Base-by-base conservation (phyloP, 129 eudicot species). In the Saposhnikovia divaricata region DNA sequence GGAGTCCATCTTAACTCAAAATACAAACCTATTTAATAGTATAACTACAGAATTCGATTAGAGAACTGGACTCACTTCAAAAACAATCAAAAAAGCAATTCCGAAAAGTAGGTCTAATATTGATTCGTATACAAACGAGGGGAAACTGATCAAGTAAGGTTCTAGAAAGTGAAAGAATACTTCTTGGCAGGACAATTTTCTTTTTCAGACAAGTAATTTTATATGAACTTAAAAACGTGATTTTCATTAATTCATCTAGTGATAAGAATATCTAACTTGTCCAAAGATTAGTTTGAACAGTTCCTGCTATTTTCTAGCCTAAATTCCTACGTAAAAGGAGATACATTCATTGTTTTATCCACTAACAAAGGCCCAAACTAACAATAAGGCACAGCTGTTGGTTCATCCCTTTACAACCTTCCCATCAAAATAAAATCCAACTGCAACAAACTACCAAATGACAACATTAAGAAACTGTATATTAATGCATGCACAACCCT, bases 321-420 rank as follows among this genome's bases (percentile, higher is more conserved):
- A 14, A 42, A n/a, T 4, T 66, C 81, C 81, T 79, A 66, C 9
- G 9, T 12, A 19, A 70, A 50, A 37, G 82, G 82, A 71, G 21
- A 37, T 43, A 3, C 21, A 65, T 14, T 9, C 9, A 44, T 38
- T 25, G 2, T 31, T n/a, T 42, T 19, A 43, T 43, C 47, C 51
- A 31, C 57, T n/a, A 59, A 59, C 28, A 59, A n/a, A 59, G 68
- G 65, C 73, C 63, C 16, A 51, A 31, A 53, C n/a, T 9, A 77
- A 53, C 78, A 25, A 75, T n/a, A 75, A 43, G 50, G 44, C 76
- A 72, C 59, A n/a, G 34, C 78, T 50, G 65, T 21, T 48, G 1
- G 28, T 31, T 53, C 70, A 21, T 39, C 80, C 66, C 57, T 78
- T 47, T 13, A 69, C 10, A 53, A 51, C 15, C 80, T 48, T 44